Base-by-base conservation (phyloP, 192 early-diverging fungal species). In the Coemansia sp. region DNA sequence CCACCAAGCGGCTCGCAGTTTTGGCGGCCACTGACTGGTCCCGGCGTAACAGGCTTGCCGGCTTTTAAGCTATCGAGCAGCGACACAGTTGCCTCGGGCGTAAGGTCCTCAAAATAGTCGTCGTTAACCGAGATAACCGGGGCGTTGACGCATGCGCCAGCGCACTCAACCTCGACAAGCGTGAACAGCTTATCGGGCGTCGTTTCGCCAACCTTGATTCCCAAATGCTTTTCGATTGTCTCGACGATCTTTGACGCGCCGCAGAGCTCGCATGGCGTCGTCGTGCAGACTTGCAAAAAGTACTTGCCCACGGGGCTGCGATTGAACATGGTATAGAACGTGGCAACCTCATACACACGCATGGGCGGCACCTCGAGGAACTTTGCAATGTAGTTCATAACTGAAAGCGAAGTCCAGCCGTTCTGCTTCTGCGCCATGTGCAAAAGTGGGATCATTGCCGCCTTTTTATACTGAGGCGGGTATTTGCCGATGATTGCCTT, bases 251-350 rank as follows among this genome's bases (percentile, higher is more conserved):
- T 86, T 62, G 90, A 90, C 26, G 96, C 86, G 37, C 96, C 95
- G 80, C 97, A 96, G 42, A 98, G 86, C 84, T 96, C 88, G 79
- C 97, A 99, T 18, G 97, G 97, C 26, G 96, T 96, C 11, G 97
- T 99, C 20, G 96, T 98, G 87, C 97, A 99, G 47, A 99, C 85
- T 83, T 99, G 97, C 68, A 99, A 75, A 73, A 99, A 97, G 86
- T 97, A 96, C 80, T 98, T 99, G 65, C 97, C 97, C 47, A 97
- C 92, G n/a, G 97, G 97, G 63, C 92, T 90, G 72, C 94, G 86
- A 86, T 98, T 98, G 85, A 93, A 99, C 97, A 99, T 99, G 60
- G 97, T 99, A 75, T 99, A 99, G 82, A 99, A 99, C 33, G 96
- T 98, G n/a, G 97, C 97, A 20, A 99, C 97, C 76, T 99, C 96